Evolutionary conservation across 2,329 filamentous ascomycete species (phyloP).

Genomic region (Xylaria sp.): DNA sequence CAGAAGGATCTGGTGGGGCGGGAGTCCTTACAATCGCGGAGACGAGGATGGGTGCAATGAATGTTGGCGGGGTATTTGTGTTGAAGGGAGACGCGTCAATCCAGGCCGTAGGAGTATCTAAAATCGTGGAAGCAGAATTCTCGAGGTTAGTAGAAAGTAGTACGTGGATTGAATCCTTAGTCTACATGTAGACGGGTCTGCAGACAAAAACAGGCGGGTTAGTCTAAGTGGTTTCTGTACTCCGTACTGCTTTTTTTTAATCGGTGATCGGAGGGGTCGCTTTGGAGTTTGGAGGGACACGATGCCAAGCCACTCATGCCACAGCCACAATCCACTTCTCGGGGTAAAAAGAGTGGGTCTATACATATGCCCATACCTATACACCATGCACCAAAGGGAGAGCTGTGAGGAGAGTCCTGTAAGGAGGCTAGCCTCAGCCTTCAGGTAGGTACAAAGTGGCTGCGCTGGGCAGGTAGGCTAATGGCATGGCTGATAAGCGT

Average conservation of each 20-base stretch:
- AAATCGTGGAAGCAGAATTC: background rate
- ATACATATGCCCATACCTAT: background rate
- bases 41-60: background rate
- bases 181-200: background rate
- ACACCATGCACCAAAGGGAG: background rate
- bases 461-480: background rate
- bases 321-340: constrained; percentile 27
- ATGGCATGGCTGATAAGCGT: constrained; percentile 33
- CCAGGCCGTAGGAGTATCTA: background rate
- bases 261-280: constrained; percentile 30
- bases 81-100: background rate
- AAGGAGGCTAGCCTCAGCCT: background rate
- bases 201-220: background rate
- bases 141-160: background rate
- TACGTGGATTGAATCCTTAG: background rate
- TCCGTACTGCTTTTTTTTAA: constrained; percentile 17
- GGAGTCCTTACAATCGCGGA: constrained; percentile 15
- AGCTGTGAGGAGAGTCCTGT: constrained; percentile 9
- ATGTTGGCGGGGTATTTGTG: background rate
- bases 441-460: background rate
- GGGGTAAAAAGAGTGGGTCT: background rate
- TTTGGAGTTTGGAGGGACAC: constrained; percentile 18
- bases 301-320: constrained; percentile 25
- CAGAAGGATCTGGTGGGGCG: constrained; percentile 19
- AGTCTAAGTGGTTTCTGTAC: constrained; percentile 6